A percentile compares a stretch with the other conserved stretches of the same genome.
These are phyloP conservation scores for Pascua sp. DNA, from an alignment of 1,284 basidiomycete genomes.

Conservation along the genomic window DNA sequence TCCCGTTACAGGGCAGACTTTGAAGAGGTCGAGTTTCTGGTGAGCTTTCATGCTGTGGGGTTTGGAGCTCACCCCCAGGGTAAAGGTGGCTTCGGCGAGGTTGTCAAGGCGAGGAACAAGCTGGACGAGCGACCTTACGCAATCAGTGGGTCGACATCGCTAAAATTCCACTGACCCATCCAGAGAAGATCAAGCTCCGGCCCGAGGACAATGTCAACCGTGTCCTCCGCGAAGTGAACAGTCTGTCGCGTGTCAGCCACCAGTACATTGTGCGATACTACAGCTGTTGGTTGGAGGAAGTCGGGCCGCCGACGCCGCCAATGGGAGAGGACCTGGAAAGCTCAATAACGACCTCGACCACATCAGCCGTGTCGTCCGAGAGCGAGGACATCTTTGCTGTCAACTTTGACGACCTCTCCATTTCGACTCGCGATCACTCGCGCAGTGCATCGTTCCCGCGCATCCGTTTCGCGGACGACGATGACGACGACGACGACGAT, in stretches of 20 bases:
- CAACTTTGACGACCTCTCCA: conserved; percentile 42
- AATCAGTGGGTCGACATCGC: conserved; percentile 41
- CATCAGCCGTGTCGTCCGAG: conserved; percentile 11
- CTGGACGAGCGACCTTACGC: conserved; percentile 52
- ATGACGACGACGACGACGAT: conserved; percentile 38
- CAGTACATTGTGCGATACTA: conserved; percentile 83
- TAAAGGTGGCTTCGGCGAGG: conserved; percentile 87
- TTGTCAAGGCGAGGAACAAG: conserved; percentile 88
- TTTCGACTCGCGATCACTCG: conserved; percentile 35
- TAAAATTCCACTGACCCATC: conserved; percentile 50
- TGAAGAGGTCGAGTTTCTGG: conserved; percentile 50
- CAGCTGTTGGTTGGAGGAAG: conserved; percentile 47
- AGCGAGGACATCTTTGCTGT: conserved; percentile 42
- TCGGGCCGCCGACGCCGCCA: conserved; percentile 23
- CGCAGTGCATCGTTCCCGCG: conserved; percentile 45
- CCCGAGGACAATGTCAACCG: conserved; percentile 75
- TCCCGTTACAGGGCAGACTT: conserved; percentile 49
- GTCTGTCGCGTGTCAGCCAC: conserved; percentile 79
- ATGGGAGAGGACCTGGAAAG: conserved; percentile 9
- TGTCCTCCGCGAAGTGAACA: conserved; percentile 88
- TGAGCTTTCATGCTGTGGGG: conserved; percentile 12
- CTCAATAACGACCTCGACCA: conserved; percentile 3
- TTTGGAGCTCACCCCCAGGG: conserved; percentile 56
- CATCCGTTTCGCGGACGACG: conserved; percentile 43
- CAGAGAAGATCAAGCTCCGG: conserved; percentile 81